Conservation (phyloP, 176 grass and related monocot species). For the Dendrocalamus sinicus region DNA sequence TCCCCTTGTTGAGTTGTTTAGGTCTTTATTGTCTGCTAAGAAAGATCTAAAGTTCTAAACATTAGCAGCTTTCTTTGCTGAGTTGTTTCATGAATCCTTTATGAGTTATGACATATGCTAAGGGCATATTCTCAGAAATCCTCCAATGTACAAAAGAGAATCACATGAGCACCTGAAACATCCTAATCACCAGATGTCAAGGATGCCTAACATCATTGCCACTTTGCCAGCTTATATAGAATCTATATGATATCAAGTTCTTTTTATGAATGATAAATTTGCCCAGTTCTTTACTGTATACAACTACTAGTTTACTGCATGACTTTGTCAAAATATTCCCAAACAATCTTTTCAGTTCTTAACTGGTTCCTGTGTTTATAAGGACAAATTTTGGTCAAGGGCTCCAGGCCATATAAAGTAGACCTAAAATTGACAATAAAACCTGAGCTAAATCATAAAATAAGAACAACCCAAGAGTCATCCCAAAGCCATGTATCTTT, state of each 20-base stretch:
- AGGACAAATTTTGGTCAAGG: background rate
- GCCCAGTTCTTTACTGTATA: background rate
- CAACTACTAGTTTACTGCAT: background rate
- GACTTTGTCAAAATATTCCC: background rate
- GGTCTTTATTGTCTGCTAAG: slow-evolving; percentile 54
- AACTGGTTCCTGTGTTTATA: background rate
- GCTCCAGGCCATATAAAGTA: background rate
- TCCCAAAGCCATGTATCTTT: background rate
- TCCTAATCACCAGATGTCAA: background rate
- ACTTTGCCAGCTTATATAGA: background rate
- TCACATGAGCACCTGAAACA: background rate
- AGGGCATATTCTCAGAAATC: background rate
- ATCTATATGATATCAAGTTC: background rate
- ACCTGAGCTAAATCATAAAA: background rate
- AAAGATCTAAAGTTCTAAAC: background rate
- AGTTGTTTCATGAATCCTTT: slow-evolving; percentile 17
- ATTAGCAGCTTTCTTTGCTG: slow-evolving; percentile 14
- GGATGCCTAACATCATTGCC: slow-evolving; percentile 1
- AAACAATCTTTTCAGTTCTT: background rate
- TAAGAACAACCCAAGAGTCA: background rate
- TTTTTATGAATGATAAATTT: background rate
- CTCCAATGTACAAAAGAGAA: background rate
- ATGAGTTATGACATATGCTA: background rate
- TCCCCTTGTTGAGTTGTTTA: slow-evolving; percentile 28
- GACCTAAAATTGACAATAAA: background rate